A percentile compares a stretch with the other conserved stretches of the same genome.
Evolutionary conservation across 2,329 filamentous ascomycete genomes (phyloP).

Genomic region (Talaromyces sp.): DNA sequence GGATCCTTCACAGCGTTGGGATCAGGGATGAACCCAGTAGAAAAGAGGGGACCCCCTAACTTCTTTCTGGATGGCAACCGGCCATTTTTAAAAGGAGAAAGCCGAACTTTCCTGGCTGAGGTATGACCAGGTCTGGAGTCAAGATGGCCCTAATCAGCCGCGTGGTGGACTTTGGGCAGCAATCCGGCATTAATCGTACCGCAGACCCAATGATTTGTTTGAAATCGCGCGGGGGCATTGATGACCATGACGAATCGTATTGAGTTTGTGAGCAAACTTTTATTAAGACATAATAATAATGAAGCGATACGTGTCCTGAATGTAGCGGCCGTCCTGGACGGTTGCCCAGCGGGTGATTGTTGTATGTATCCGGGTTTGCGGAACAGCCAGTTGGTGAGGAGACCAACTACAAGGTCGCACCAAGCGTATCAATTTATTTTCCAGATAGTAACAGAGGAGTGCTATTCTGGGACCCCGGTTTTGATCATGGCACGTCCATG

Average conservation of each 20-base stretch:
- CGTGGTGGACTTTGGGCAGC: conserved; percentile 8
- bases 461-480: background rate
- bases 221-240: background rate
- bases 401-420: background rate
- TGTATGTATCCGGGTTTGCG: background rate
- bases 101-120: background rate
- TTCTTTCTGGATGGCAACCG: background rate
- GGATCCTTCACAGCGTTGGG: conserved; percentile 1
- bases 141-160: background rate
- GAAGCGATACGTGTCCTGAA: background rate
- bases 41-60: background rate
- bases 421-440: background rate
- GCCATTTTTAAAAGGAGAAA: background rate
- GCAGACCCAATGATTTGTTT: background rate
- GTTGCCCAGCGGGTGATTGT: background rate
- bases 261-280: background rate
- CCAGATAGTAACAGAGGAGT: background rate
- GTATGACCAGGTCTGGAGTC: background rate
- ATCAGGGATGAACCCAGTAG: conserved; percentile 12
- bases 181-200: conserved; percentile 2
- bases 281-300: background rate
- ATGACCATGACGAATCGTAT: background rate
- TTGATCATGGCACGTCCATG: background rate
- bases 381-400: background rate
- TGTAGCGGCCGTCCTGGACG: background rate